Evolutionary conservation across 805 yeast genomes (phyloP).

Genomic region (Starmerella cellae): DNA sequence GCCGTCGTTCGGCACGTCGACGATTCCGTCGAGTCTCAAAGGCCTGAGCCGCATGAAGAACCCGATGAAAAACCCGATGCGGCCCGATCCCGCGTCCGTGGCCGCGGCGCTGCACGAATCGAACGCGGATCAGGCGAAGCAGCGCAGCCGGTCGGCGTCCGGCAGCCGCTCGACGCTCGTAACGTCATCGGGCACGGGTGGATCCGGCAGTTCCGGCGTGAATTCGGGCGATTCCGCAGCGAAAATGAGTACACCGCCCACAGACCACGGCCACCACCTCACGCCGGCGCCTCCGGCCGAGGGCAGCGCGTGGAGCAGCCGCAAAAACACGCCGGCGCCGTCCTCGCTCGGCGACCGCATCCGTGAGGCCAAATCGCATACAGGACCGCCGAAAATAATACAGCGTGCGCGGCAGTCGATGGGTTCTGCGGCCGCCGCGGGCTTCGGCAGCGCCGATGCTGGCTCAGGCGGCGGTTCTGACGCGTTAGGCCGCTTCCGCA

Average conservation of each 20-base stretch:
- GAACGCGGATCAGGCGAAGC: neutral
- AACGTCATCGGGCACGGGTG: too few relatives aligned
- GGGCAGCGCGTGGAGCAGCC: constrained; percentile 9
- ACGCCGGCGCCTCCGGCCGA: neutral
- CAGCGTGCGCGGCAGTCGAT: too few relatives aligned
- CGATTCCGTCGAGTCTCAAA: neutral
- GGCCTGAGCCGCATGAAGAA: too few relatives aligned
- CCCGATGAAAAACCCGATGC: neutral
- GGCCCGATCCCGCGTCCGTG: neutral
- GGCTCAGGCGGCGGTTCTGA: constrained; percentile 12
- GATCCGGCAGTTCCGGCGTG: too few relatives aligned
- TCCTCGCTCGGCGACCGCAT: constrained; percentile 12
- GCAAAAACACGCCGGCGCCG: constrained; percentile 2
- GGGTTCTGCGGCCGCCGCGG: too few relatives aligned
- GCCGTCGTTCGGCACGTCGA: neutral
- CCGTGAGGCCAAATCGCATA: constrained; percentile 13
- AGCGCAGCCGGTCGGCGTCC: neutral
- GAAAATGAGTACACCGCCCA: neutral
- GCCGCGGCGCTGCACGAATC: neutral
- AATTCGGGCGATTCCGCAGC: too few relatives aligned
- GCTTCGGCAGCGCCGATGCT: too few relatives aligned
- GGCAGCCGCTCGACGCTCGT: neutral
- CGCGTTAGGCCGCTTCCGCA: constrained; percentile 18
- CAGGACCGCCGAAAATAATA: too few relatives aligned
- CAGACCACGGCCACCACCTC: neutral